phyloP scores from a whole-genome alignment of 441 rosid species.

The Mallotus repandus region DNA sequence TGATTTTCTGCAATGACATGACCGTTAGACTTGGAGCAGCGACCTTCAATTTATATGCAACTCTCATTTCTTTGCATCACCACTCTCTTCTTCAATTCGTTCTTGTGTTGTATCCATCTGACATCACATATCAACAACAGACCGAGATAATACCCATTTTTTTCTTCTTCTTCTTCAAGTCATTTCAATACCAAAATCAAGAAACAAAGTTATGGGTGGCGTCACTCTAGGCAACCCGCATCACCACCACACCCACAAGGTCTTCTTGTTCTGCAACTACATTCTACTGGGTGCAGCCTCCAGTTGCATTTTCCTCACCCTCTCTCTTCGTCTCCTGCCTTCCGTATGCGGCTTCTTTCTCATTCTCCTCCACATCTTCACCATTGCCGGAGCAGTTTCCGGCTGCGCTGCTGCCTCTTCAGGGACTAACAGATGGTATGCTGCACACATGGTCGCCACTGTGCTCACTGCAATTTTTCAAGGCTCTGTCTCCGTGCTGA shows the following conservation, averaged over 20 bases:
- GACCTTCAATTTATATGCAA: no score
- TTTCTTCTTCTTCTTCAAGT: not conserved
- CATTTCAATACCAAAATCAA: no score
- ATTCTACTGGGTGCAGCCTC: conserved; percentile 85
- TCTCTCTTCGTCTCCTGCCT: conserved; percentile 80
- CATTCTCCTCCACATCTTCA: conserved; percentile 68
- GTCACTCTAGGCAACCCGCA: conserved; percentile 22
- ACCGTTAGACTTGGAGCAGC: not conserved
- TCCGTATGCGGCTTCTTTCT: conserved; percentile 72
- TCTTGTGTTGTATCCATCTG: no score
- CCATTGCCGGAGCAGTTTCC: conserved; percentile 63
- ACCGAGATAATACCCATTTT: no score
- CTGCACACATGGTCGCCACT: conserved; percentile 79
- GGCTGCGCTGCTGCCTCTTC: conserved; percentile 72
- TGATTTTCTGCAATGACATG: not conserved
- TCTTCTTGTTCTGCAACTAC: conserved; percentile 80
- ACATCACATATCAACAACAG: no score
- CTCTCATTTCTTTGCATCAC: no score
- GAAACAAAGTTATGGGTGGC: not conserved
- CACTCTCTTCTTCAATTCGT: no score
- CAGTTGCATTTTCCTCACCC: conserved; percentile 85
- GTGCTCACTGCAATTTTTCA: conserved; percentile 83
- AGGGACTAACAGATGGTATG: conserved; percentile 50
- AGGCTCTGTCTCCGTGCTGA: conserved; percentile 72
- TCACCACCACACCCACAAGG: conserved; percentile 55